A percentile compares a stretch with the other conserved stretches of the same genome.
These are phyloP conservation scores for Barbarea vulgaris DNA, from an alignment of 345 rosid species.

Conservation along the genomic window DNA sequence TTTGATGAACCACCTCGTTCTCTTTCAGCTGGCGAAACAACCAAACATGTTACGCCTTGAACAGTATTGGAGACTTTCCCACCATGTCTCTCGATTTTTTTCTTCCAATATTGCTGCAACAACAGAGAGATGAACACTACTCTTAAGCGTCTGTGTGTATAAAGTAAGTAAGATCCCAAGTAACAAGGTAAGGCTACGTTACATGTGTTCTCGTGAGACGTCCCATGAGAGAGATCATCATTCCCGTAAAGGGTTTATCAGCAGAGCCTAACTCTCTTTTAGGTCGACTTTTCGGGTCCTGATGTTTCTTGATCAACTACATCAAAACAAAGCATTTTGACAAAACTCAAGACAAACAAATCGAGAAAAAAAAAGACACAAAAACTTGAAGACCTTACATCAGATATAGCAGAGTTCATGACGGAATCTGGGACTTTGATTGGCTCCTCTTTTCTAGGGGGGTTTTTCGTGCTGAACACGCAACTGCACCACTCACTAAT, in stretches of 20 bases:
- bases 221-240: constrained; percentile 68
- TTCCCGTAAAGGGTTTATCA: constrained; percentile 63
- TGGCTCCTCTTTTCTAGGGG: constrained; percentile 62
- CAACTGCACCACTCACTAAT: constrained; percentile 88
- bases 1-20: constrained; percentile 70
- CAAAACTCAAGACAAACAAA: neutral
- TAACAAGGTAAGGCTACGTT: neutral
- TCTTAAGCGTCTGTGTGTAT: neutral
- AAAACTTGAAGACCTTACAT: constrained; percentile 38
- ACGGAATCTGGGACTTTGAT: constrained; percentile 57
- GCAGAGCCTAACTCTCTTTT: constrained; percentile 41
- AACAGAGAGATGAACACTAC: neutral
- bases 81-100: constrained; percentile 56
- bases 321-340: neutral
- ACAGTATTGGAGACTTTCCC: constrained; percentile 62
- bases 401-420: constrained; percentile 53
- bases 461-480: constrained; percentile 56
- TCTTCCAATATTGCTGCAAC: constrained; percentile 71
- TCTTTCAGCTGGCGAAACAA: constrained; percentile 62
- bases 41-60: constrained; percentile 63
- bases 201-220: constrained; percentile 75
- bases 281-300: constrained; percentile 61
- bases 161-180: neutral
- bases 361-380: neutral
- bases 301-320: constrained; percentile 65